phyloP scores from a whole-genome alignment of 306 rosid species.

The Arachis stenosperma region DNA sequence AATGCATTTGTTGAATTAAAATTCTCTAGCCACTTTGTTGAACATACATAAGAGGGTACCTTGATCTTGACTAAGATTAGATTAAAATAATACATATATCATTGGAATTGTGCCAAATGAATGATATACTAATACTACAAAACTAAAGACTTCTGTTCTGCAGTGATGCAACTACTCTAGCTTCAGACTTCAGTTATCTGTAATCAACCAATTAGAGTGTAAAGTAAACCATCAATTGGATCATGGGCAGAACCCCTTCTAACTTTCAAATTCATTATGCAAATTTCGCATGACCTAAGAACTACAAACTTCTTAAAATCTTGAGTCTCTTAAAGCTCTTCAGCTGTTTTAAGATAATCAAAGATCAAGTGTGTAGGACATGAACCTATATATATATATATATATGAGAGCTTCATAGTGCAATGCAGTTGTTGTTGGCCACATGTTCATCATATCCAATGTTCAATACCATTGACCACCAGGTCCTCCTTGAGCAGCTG shows the following conservation, averaged over 20 bases:
- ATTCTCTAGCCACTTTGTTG: neutral
- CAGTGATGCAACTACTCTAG: constrained; percentile 37
- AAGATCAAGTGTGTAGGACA: constrained; percentile 34
- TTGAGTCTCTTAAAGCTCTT: constrained; percentile 34
- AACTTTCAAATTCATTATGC: constrained; percentile 33
- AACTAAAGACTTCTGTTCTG: constrained; percentile 37
- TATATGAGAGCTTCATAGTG: constrained; percentile 25
- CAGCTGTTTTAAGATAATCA: constrained; percentile 19
- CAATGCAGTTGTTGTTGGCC: constrained; percentile 26
- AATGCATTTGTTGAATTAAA: constrained; percentile 4
- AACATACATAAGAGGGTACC: neutral
- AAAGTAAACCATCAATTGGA: constrained; percentile 40
- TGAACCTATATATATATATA: neutral
- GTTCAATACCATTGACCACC: constrained; percentile 88
- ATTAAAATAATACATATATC: constrained; percentile 20
- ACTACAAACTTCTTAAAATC: constrained; percentile 20
- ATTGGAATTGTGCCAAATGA: constrained; percentile 15
- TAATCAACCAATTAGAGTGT: constrained; percentile 39
- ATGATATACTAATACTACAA: neutral
- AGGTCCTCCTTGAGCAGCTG: constrained; percentile 90
- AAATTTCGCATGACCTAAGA: constrained; percentile 31
- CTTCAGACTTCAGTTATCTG: constrained; percentile 41
- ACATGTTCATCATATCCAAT: constrained; percentile 20
- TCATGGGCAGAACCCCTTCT: constrained; percentile 28
- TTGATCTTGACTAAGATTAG: constrained; percentile 19